phyloP scores from a whole-genome alignment of 192 early-diverging fungal species.

The Podila horticola region DNA sequence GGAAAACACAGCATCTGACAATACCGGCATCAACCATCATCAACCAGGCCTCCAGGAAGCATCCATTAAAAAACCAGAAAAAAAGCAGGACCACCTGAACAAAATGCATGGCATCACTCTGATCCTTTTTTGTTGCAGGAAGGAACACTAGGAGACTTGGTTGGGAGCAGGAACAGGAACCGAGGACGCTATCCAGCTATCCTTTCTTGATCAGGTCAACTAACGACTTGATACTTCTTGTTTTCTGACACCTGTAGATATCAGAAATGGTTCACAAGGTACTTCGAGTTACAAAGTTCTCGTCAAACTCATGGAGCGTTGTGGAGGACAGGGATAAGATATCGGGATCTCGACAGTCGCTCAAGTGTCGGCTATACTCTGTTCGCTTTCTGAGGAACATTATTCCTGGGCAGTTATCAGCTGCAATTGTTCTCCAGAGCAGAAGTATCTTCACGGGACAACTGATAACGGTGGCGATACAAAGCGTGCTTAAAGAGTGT shows the following conservation, averaged over 20 bases:
- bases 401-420: no score
- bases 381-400: no score
- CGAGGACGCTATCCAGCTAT: not conserved
- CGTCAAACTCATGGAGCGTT: not conserved
- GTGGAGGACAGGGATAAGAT: not conserved
- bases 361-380: no score
- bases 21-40: not conserved
- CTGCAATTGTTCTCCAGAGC: no score
- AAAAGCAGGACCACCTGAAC: not conserved
- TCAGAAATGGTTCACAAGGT: slow-evolving; percentile 59
- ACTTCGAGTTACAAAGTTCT: slow-evolving; percentile 1
- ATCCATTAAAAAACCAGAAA: not conserved
- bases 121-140: not conserved
- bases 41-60: not conserved
- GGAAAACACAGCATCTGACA: no score
- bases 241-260: slow-evolving; percentile 20
- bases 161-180: not conserved
- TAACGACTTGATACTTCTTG: not conserved
- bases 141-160: not conserved
- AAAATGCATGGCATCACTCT: not conserved
- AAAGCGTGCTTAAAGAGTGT: no score
- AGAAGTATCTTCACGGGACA: no score
- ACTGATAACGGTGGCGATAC: no score
- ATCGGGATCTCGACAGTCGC: not conserved
- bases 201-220: not conserved